Evolutionary conservation across 306 rosid genomes (phyloP).

Genomic region (Rubus idaeus): DNA sequence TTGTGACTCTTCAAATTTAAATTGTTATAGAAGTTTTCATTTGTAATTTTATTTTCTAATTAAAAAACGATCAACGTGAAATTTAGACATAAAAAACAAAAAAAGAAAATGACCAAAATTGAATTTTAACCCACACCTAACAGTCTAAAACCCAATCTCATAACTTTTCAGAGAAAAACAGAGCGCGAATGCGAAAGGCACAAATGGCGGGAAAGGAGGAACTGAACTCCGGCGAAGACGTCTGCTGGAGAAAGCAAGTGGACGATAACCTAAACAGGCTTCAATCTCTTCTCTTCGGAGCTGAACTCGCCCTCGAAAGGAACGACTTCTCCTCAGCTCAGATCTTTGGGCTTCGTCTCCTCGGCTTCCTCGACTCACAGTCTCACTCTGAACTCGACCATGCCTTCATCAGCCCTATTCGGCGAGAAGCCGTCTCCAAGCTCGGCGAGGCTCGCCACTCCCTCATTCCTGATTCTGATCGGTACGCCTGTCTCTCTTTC

Average conservation of each 20-base stretch:
- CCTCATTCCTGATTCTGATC: conserved; percentile 60
- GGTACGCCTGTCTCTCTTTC: conserved; percentile 37
- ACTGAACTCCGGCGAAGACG: conserved; percentile 30
- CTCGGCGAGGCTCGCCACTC: conserved; percentile 50
- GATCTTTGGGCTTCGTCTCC: conserved; percentile 67
- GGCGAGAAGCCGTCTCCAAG: conserved; percentile 51
- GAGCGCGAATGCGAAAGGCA: background rate
- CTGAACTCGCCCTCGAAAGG: conserved; percentile 54
- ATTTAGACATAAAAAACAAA: too few relatives aligned
- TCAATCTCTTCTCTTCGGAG: conserved; percentile 78
- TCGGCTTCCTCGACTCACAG: conserved; percentile 76
- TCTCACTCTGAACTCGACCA: conserved; percentile 49
- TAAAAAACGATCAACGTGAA: too few relatives aligned
- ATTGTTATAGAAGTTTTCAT: too few relatives aligned
- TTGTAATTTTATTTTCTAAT: too few relatives aligned
- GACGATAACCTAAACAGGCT: conserved; percentile 63
- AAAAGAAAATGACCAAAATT: too few relatives aligned
- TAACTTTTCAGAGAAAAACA: background rate
- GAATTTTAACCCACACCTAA: too few relatives aligned
- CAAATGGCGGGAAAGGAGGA: conserved; percentile 64
- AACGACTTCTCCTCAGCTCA: conserved; percentile 61
- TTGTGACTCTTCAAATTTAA: too few relatives aligned
- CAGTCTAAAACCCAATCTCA: background rate
- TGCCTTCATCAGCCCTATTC: conserved; percentile 65
- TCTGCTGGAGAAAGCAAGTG: conserved; percentile 60